Conservation (phyloP, 306 rosid species). For the Cicer yamashitae region DNA sequence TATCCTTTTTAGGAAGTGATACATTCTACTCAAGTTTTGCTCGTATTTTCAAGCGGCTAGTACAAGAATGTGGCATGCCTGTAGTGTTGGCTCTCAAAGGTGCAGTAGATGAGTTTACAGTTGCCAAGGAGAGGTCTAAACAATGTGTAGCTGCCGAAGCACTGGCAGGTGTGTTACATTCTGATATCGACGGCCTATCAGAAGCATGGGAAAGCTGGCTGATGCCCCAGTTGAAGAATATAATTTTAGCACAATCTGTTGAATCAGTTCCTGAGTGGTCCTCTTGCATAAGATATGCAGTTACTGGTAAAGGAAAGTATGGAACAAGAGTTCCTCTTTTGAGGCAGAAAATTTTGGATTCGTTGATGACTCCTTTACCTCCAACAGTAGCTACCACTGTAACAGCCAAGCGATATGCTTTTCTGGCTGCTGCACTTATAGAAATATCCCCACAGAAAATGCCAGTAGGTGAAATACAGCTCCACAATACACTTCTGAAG, state of each 20-base stretch:
- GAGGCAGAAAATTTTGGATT: constrained; percentile 88
- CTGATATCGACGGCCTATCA: constrained; percentile 82
- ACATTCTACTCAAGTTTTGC: constrained; percentile 92
- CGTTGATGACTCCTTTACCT: constrained; percentile 80
- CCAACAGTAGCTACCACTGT: constrained; percentile 86
- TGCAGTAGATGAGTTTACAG: constrained; percentile 79
- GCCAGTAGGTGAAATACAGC: constrained; percentile 76
- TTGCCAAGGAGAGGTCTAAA: constrained; percentile 96
- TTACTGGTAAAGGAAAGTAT: constrained; percentile 94
- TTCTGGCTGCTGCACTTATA: constrained; percentile 91
- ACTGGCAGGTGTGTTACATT: constrained; percentile 90
- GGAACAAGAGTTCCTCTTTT: constrained; percentile 90
- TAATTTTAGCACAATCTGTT: constrained; percentile 84
- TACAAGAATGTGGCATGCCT: constrained; percentile 96
- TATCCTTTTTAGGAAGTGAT: constrained; percentile 80
- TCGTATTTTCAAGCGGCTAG: constrained; percentile 87
- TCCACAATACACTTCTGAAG: constrained; percentile 77
- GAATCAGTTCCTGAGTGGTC: constrained; percentile 99
- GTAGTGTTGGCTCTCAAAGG: constrained; percentile 73
- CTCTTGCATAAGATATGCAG: constrained; percentile 91
- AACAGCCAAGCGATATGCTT: constrained; percentile 89
- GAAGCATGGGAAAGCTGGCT: constrained; percentile 94
- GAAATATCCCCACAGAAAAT: constrained; percentile 91
- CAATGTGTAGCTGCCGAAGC: constrained; percentile 99
- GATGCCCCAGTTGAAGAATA: constrained; percentile 81